These are phyloP conservation scores for Pseudoscleropodium purum DNA, from an alignment of 225 moss, liverwort and hornwort genomes.

Conservation along the genomic window DNA sequence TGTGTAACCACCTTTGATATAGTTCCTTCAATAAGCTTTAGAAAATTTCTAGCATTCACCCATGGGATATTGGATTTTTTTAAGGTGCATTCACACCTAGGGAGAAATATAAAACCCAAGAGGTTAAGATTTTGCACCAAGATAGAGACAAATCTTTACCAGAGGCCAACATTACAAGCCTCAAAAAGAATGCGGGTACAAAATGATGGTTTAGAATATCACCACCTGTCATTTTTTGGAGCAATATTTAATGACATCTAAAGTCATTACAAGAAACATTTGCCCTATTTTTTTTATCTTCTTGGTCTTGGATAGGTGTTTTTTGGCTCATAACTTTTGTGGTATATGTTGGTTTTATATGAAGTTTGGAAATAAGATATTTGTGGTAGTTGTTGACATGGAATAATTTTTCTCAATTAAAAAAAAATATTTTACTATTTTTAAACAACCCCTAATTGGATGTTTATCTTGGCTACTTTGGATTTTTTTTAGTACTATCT, in stretches of 20 bases:
- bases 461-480: too few species aligned
- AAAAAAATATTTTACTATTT: too few species aligned
- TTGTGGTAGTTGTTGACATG: too few species aligned
- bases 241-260: background rate
- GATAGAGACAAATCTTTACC: background rate
- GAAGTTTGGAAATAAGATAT: too few species aligned
- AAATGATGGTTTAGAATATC: background rate
- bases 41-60: background rate
- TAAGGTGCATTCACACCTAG: background rate
- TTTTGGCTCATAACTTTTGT: too few species aligned
- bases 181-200: background rate
- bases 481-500: too few species aligned
- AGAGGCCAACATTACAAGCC: background rate
- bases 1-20: background rate
- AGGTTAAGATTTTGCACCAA: background rate
- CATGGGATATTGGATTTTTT: fast-evolving
- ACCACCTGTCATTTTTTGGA: fast-evolving
- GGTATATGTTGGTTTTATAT: too few species aligned
- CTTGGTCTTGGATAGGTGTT: too few species aligned
- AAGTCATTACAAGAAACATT: too few species aligned
- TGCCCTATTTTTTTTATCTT: too few species aligned
- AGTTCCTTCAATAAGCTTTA: background rate
- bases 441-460: too few species aligned
- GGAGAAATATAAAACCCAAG: background rate
- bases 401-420: too few species aligned